Evolutionary conservation across 2,329 filamentous ascomycete genomes (phyloP), one percentile per base, ranked within the genome.

Genomic region (Paraphaeosphaeria sporulosa): DNA sequence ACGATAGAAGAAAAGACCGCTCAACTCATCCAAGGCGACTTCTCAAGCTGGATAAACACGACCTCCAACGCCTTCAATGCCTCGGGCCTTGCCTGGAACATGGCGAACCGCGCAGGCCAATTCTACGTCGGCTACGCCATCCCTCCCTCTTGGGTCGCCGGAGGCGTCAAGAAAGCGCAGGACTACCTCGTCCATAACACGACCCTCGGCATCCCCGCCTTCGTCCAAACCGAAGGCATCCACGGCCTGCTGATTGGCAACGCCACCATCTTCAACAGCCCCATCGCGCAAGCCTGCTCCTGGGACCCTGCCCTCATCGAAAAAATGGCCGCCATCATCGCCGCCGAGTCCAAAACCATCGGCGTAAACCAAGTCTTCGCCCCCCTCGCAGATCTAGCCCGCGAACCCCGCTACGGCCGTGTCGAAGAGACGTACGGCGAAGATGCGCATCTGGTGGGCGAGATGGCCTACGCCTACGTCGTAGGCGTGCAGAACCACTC

Each of bases 241-340:
- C 90, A 93, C 69, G 90, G 90, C 1, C 88, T 92, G 65, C 80
- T 92, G 34, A 85, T 89, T 46, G 85, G 85, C 10, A 92, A 92
- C 72, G 90, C 89, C 2, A 93, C 90, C 1, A 90, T 93, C 60
- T 93, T 92, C 81, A 93, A 92, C 76, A 91, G 88, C 1, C 90
- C 90, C 0, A 92, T 93, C 66, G 90, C 82, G 8, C 86, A 90
- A 55, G 90, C 86, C 17, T 91, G 89, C 69, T 89, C 89, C 0
- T 93, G 88, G 80, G 90, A 93, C 71, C 84, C 85, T 0, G 82
- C 83, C 43, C 76, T 92, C 15, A 79, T 92, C 3, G 77, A 87
- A 64, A 84, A 90, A 65, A 92, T 92, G 89, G 90, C 82, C 7
- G 78, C 80, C 3, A 83, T 85, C 19, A 91, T 92, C 65, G 89